phyloP scores from a whole-genome alignment of 306 rosid species.

The Dalbergia oliveri region DNA sequence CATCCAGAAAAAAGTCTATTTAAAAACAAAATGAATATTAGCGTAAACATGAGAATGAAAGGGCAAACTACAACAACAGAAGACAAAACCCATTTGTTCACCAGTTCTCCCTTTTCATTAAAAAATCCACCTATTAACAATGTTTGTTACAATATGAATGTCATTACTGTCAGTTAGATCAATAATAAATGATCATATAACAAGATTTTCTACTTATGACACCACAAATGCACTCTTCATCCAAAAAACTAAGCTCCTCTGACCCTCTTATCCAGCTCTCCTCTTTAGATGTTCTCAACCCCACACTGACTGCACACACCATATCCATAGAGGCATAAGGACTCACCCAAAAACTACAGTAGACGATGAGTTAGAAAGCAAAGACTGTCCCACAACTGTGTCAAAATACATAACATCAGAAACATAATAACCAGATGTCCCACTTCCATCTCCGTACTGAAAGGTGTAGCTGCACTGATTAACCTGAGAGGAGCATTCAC shows the following conservation, averaged over 20 bases:
- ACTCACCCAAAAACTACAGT: slow-evolving; percentile 87
- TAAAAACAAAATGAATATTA: slow-evolving; percentile 32
- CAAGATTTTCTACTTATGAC: slow-evolving; percentile 6
- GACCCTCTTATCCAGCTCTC: slow-evolving; percentile 26
- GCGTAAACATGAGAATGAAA: slow-evolving; percentile 9
- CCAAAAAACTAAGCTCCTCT: neutral
- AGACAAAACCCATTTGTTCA: slow-evolving; percentile 10
- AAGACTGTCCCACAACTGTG: slow-evolving; percentile 72
- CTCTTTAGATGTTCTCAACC: slow-evolving; percentile 34
- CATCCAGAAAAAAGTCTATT: slow-evolving; percentile 44
- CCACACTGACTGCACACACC: slow-evolving; percentile 22
- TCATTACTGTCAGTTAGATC: slow-evolving; percentile 11
- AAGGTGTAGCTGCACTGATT: slow-evolving; percentile 86
- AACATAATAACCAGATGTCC: slow-evolving; percentile 88
- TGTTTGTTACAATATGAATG: neutral
- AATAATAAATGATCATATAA: neutral
- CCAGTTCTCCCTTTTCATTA: neutral
- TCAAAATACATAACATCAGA: slow-evolving; percentile 83
- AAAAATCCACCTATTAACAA: slow-evolving; percentile 31
- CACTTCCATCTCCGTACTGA: slow-evolving; percentile 96
- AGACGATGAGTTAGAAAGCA: slow-evolving; percentile 73
- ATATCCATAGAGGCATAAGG: slow-evolving; percentile 33
- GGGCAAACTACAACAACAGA: slow-evolving; percentile 32
- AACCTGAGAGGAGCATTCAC: slow-evolving; percentile 72
- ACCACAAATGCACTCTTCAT: slow-evolving; percentile 4